Base-by-base conservation (phyloP, 805 yeast genomes). In the Limtongozyma cylindracea region DNA sequence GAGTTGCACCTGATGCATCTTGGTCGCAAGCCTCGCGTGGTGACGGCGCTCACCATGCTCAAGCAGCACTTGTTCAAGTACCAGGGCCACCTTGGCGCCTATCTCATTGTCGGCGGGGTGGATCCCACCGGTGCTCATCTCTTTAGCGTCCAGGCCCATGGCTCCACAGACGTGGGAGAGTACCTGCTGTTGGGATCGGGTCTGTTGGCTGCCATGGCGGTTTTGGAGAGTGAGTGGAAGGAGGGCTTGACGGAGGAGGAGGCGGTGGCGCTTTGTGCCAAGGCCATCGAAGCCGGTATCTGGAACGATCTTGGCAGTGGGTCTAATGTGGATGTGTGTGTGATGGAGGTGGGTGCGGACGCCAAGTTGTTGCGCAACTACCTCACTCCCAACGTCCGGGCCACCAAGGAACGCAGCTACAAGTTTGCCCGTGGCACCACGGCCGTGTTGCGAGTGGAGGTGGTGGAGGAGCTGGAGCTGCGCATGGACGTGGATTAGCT, bases 221-320 rank as follows among this genome's bases (percentile, higher is more conserved):
- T 88, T 10, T 55, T 88, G 34, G 98, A 88, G 49, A 61, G 84
- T 19, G 58, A 68, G 30, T 88, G 92, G 91, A 65, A 59, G 38
- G 66, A 61, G 31, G 76, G 62, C 31, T 47, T 88, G 53, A 58
- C 68, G 12, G 72, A 56, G 41, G 92, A 80, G 21, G 92, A 78
- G 43, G 96, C 96, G n/a, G 66, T 80, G 51, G 66, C 63, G 33
- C 56, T 88, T 24, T 84, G 93, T 29, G 55, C 93, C 3, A 80
- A 76, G 32, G 96, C 96, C 13, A 88, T 88, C 38, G 76, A 77
- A 49, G 78, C 93, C 10, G 98, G 98, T 61, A 84, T 88, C 38
- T 88, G 94, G 93, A 88, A 88, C 47, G 98, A 88, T 56, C 61
- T 84, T 40, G 98, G 98, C 22, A 84, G 96, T 2, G 98, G 98